phyloP scores from a whole-genome alignment of 805 yeast species.

The Schwanniomyces vanrijiae region DNA sequence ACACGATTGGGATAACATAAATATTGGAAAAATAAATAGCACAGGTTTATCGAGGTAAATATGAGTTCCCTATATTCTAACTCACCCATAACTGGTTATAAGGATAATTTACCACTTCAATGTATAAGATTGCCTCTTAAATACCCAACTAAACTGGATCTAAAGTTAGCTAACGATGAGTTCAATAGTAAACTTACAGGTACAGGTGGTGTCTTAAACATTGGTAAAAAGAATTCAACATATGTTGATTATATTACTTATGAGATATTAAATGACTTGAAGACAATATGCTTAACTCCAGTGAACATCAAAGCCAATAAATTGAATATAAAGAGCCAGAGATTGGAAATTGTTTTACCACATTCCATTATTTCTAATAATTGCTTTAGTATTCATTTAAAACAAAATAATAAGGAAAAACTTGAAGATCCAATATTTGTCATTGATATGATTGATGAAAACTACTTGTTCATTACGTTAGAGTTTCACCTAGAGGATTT shows the following conservation, averaged over 20 bases:
- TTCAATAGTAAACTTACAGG: slow-evolving; percentile 18
- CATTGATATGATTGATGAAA: slow-evolving; percentile 55
- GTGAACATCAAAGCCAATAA: slow-evolving; percentile 31
- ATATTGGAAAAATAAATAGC: neutral
- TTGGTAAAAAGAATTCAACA: slow-evolving; percentile 16
- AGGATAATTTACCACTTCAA: slow-evolving; percentile 13
- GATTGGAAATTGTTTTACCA: slow-evolving; percentile 29
- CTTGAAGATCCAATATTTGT: slow-evolving; percentile 25
- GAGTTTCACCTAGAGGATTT: slow-evolving; percentile 46
- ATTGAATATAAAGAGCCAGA: slow-evolving; percentile 32
- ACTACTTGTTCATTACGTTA: slow-evolving; percentile 53
- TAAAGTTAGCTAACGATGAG: slow-evolving; percentile 18
- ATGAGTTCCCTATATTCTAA: slow-evolving; percentile 11
- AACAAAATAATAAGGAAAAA: neutral
- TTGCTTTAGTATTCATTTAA: slow-evolving; percentile 15
- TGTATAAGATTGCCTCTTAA: slow-evolving; percentile 24
- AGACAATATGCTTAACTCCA: slow-evolving; percentile 40
- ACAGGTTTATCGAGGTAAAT: neutral
- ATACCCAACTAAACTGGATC: slow-evolving; percentile 11
- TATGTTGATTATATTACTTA: slow-evolving; percentile 28
- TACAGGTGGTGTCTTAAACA: slow-evolving; percentile 22
- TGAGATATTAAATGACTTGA: slow-evolving; percentile 30
- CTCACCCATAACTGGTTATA: slow-evolving; percentile 20
- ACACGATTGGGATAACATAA: neutral
- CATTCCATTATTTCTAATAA: slow-evolving; percentile 15